Evolutionary conservation across 2,329 filamentous ascomycete genomes (phyloP).

Genomic region (Teratosphaeria gauchensis): DNA sequence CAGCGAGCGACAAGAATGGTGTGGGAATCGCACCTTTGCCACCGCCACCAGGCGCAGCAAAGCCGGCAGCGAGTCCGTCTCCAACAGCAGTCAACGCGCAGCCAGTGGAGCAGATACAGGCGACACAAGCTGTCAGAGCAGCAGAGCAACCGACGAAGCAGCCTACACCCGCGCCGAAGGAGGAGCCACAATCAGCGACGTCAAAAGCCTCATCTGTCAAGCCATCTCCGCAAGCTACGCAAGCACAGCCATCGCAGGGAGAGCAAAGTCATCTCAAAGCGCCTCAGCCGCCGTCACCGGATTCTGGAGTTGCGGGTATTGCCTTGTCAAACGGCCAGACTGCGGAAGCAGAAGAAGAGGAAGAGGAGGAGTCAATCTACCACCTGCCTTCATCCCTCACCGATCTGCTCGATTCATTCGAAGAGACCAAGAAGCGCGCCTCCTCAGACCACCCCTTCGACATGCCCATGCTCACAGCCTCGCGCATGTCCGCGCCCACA

Average conservation of each 20-base stretch:
- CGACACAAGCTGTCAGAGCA: conserved; percentile 15
- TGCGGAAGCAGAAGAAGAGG: conserved; percentile 37
- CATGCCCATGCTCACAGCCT: conserved; percentile 64
- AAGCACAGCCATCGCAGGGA: conserved; percentile 26
- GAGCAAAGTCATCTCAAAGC: conserved; percentile 1
- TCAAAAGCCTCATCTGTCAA: conserved; percentile 18
- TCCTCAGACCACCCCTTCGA: conserved; percentile 53
- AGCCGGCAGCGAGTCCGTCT: conserved; percentile 50
- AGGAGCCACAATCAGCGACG: conserved; percentile 17
- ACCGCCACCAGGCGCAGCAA: conserved; percentile 63
- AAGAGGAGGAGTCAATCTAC: conserved; percentile 72
- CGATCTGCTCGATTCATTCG: conserved; percentile 85
- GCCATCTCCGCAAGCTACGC: conserved; percentile 28
- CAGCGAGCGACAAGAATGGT: conserved; percentile 76
- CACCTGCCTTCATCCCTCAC: conserved; percentile 82
- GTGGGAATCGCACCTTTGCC: conserved; percentile 90
- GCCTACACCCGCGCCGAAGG: conserved; percentile 17
- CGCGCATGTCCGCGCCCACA: conserved; percentile 65
- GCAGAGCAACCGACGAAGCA: conserved; percentile 19
- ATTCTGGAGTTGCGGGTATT: conserved; percentile 25
- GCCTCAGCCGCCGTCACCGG: conserved; percentile 21
- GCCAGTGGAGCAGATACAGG: conserved; percentile 30
- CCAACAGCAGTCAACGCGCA: conserved; percentile 23
- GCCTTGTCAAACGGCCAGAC: conserved; percentile 44
- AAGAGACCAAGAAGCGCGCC: conserved; percentile 65